These are phyloP conservation scores for Neophaeococcomyces aloes DNA, from an alignment of 2,329 filamentous ascomycete species.

Conservation along the genomic window DNA sequence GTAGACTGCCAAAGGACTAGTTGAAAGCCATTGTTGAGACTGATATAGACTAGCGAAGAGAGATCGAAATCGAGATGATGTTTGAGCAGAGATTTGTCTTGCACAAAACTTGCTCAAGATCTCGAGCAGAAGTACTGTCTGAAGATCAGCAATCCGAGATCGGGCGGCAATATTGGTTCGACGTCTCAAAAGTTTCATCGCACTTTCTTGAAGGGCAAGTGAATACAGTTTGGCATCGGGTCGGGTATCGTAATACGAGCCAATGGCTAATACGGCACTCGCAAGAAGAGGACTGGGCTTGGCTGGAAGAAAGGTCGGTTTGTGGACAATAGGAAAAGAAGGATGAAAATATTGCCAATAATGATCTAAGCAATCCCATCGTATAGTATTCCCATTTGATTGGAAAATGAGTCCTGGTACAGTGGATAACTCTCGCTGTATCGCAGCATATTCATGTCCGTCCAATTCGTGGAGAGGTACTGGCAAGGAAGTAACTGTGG, in stretches of 20 bases:
- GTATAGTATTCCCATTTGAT: conserved; percentile 26
- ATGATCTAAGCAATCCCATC: conserved; percentile 29
- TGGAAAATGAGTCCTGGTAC: conserved; percentile 26
- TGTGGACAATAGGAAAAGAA: conserved; percentile 28
- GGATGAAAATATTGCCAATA: conserved; percentile 30
- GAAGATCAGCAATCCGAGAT: conserved; percentile 27
- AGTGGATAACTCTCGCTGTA: conserved; percentile 31
- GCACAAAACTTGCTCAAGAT: conserved; percentile 27
- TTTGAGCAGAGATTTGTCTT: conserved; percentile 25
- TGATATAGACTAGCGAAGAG: conserved; percentile 27
- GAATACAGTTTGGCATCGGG: conserved; percentile 28
- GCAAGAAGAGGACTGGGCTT: conserved; percentile 26
- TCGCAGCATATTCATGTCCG: conserved; percentile 27
- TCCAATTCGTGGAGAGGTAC: conserved; percentile 32
- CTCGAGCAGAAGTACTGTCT: conserved; percentile 29
- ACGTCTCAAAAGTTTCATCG: conserved; percentile 24
- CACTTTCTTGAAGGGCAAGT: conserved; percentile 26
- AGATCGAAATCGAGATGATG: conserved; percentile 26
- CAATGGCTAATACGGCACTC: conserved; percentile 28
- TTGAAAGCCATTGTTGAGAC: conserved; percentile 23
- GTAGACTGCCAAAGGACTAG: conserved; percentile 25
- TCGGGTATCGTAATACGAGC: conserved; percentile 28
- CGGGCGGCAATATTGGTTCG: conserved; percentile 26
- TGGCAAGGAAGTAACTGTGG: conserved; percentile 29
- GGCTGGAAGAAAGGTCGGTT: conserved; percentile 25